Evolutionary conservation across 2,329 filamentous ascomycete species (phyloP).

Genomic region (Ophiobolus disseminans): DNA sequence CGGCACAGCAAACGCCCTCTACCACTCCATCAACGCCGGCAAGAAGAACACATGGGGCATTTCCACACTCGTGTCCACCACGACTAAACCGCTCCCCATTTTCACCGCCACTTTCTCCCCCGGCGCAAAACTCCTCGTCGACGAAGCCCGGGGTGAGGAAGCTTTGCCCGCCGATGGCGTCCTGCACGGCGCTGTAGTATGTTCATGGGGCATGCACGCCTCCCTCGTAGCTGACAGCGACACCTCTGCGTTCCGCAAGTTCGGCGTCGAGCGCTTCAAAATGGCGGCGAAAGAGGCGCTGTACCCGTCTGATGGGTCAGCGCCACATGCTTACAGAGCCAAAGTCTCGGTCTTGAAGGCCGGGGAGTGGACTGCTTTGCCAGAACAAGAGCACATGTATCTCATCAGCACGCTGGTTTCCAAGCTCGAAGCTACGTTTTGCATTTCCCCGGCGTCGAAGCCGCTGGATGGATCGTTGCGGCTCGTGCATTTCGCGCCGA

Average conservation of each 20-base stretch:
- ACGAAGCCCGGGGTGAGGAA: slow-evolving; percentile 55
- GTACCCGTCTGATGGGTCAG: slow-evolving; percentile 60
- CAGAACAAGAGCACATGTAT: slow-evolving; percentile 70
- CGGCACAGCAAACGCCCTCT: slow-evolving; percentile 59
- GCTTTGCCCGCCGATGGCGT: slow-evolving; percentile 36
- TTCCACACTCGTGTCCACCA: slow-evolving; percentile 44
- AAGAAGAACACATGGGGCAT: slow-evolving; percentile 52
- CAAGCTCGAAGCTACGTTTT: slow-evolving; percentile 80
- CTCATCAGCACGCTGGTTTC: slow-evolving; percentile 78
- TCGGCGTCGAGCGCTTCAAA: slow-evolving; percentile 79
- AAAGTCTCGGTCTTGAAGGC: slow-evolving; percentile 54
- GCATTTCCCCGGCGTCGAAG: slow-evolving; percentile 75
- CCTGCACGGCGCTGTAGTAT: slow-evolving; percentile 79
- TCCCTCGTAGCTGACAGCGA: slow-evolving; percentile 90
- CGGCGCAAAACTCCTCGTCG: slow-evolving; percentile 51
- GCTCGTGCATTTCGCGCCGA: slow-evolving; percentile 76
- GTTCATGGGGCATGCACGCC: slow-evolving; percentile 89
- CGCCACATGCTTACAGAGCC: slow-evolving; percentile 65
- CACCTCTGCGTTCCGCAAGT: slow-evolving; percentile 77
- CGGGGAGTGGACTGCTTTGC: slow-evolving; percentile 42
- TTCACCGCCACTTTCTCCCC: slow-evolving; percentile 56
- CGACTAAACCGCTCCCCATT: slow-evolving; percentile 49
- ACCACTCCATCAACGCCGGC: slow-evolving; percentile 52
- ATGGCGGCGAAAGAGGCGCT: slow-evolving; percentile 83
- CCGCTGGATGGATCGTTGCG: slow-evolving; percentile 75